These are phyloP conservation scores for Acrodontium crateriforme DNA, from an alignment of 2,329 filamentous ascomycete species.

Conservation along the genomic window DNA sequence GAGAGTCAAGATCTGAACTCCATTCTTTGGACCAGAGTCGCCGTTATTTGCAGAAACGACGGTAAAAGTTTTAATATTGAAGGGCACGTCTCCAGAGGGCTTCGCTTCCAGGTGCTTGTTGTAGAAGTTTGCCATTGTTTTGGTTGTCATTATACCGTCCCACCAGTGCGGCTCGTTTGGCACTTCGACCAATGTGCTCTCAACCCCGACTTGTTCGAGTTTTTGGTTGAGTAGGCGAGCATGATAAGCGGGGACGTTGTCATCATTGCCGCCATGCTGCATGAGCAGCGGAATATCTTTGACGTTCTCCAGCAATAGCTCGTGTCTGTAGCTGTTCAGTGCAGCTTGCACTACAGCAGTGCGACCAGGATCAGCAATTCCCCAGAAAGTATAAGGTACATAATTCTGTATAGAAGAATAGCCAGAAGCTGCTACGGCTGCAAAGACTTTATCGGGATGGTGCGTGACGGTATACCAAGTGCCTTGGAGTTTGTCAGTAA, in stretches of 20 bases:
- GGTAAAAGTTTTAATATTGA: constrained; percentile 27
- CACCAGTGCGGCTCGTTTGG: constrained; percentile 38
- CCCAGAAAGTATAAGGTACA: constrained; percentile 44
- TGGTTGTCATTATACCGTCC: constrained; percentile 41
- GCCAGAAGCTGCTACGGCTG: constrained; percentile 43
- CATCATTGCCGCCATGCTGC: constrained; percentile 43
- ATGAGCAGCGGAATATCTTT: constrained; percentile 40
- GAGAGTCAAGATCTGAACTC: constrained; percentile 38
- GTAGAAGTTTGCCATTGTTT: constrained; percentile 36
- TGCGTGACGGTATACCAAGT: constrained; percentile 44
- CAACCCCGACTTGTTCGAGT: constrained; percentile 28
- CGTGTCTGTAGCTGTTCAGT: constrained; percentile 40
- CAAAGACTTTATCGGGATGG: constrained; percentile 41
- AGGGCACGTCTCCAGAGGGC: constrained; percentile 10
- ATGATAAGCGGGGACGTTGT: constrained; percentile 46
- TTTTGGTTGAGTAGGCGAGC: constrained; percentile 41
- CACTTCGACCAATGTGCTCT: constrained; percentile 38
- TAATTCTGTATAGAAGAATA: constrained; percentile 47
- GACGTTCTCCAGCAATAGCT: constrained; percentile 39
- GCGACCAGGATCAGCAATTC: constrained; percentile 37
- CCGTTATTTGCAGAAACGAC: constrained; percentile 39
- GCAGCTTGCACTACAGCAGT: constrained; percentile 35
- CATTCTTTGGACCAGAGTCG: constrained; percentile 38
- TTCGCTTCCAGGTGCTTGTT: constrained; percentile 18
- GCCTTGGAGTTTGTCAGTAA: too few species aligned